Evolutionary conservation across 345 rosid species (phyloP), one percentile per base, ranked within the genome.

Genomic region (Aegle marmelos): DNA sequence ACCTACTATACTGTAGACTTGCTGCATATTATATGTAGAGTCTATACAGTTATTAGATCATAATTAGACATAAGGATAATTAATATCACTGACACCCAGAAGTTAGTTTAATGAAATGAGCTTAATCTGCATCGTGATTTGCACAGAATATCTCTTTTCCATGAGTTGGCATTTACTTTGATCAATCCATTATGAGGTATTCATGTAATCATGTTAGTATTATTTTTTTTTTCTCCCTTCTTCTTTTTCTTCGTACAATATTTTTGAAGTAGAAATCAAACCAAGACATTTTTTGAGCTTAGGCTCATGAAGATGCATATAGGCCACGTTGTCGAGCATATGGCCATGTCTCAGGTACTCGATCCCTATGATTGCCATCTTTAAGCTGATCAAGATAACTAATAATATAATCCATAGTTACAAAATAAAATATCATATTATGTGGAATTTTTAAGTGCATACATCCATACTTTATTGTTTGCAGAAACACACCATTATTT

Each of bases 141-240:
- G 77, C 27, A 41, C 8, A 25, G 68, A 61, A 61, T 45, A 39
- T 68, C 45, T 50, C 24, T 22, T 64, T 41, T 75, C 31, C 27
- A 76, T 76, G 72, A 76, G 78, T 66, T 76, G 78, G 62, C 64
- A 65, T 54, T 64, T 75, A 54, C n/a, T 62, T 45, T 76, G 21
- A 76, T 45, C 36, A 30, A 34, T 73, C 31, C 70, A 63, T 33
- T 48, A 62, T 62, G 57, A 58, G 54, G 33, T 57, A 57, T 9
- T 25, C 73, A 27, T 69, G 28, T 13, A 45, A 45, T 45, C 66
- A 58, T 70, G 74, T 21, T 54, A 31, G 28, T 70, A 17, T 14
- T 16, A 5, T 53, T 53, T 53, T 53, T 53, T 48, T 53, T 17
- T 1, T 17, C 17, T 1, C 50, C 17, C 5, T 34, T 34, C 9